Percentiles rank a stretch among this genome's conserved stretches.
Conservation (phyloP, 352 stramenopile genomes). For the Pilasporangium apinafurcum region DNA sequence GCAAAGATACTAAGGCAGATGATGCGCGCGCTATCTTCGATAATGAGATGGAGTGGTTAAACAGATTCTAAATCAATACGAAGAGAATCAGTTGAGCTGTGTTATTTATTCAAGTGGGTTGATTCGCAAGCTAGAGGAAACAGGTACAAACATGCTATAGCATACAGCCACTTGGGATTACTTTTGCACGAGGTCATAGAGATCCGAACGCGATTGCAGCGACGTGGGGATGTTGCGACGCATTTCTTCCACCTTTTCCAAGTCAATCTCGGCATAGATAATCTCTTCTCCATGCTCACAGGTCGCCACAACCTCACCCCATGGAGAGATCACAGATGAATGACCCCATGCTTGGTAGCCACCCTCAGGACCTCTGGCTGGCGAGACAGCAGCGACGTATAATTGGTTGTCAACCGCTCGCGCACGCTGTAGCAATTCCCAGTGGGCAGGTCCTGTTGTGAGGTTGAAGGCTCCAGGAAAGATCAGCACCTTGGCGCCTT, state of each 20-base stretch:
- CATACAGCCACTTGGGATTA: too few relatives aligned
- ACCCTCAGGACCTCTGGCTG: slow-evolving; percentile 90
- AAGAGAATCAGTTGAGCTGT: too few relatives aligned
- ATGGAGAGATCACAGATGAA: slow-evolving; percentile 95
- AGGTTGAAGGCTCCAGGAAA: slow-evolving; percentile 87
- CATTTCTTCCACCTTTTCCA: slow-evolving; percentile 93
- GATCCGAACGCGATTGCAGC: slow-evolving; percentile 92
- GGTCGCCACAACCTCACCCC: slow-evolving; percentile 95
- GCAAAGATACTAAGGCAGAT: slow-evolving; percentile 55
- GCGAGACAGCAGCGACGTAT: slow-evolving; percentile 95
- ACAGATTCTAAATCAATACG: slow-evolving; percentile 48
- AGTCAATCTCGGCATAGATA: slow-evolving; percentile 95
- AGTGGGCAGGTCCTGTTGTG: slow-evolving; percentile 95
- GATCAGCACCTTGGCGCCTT: slow-evolving; percentile 84
- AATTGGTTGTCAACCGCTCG: slow-evolving; percentile 94
- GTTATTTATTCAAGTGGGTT: too few relatives aligned
- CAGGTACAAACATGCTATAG: too few relatives aligned
- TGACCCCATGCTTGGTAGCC: slow-evolving; percentile 99
- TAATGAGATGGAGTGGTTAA: slow-evolving; percentile 72
- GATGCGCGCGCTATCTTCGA: slow-evolving; percentile 59
- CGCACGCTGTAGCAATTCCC: slow-evolving; percentile 96
- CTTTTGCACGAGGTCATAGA: slow-evolving; percentile 92
- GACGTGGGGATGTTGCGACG: slow-evolving; percentile 94
- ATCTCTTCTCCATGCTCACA: slow-evolving; percentile 91
- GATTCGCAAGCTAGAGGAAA: too few relatives aligned